A percentile compares a stretch with the other conserved stretches of the same genome.
phyloP scores from a whole-genome alignment of 495 filamentous ascomycete species.

The Venustampulla echinocandica region DNA sequence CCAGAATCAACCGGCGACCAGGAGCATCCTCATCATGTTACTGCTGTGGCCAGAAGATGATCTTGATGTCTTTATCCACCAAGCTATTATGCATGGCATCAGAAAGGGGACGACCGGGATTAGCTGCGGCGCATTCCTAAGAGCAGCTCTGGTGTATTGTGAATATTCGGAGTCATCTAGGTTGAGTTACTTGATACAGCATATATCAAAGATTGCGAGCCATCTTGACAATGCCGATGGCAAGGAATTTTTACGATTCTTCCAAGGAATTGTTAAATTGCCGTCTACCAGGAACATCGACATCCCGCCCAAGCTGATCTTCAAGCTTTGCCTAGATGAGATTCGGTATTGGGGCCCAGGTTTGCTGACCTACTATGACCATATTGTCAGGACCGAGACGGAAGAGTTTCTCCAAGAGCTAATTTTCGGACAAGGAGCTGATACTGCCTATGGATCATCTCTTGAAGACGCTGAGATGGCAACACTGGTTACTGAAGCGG shows the following conservation, averaged over 20 bases:
- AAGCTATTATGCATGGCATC: constrained; percentile 19
- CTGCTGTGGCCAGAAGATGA: constrained; percentile 25
- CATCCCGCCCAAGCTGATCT: constrained; percentile 31
- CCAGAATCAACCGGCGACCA: constrained; percentile 35
- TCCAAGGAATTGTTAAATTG: constrained; percentile 34
- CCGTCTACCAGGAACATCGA: constrained; percentile 28
- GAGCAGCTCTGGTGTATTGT: constrained; percentile 19
- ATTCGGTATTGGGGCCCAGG: constrained; percentile 59
- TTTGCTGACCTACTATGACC: constrained; percentile 28
- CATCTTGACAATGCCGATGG: constrained; percentile 35
- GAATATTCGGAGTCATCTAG: constrained; percentile 26
- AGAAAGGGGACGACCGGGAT: neutral
- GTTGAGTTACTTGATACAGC: constrained; percentile 44
- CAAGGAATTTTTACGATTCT: constrained; percentile 51
- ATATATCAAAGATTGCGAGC: constrained; percentile 47
- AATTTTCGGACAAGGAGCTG: neutral
- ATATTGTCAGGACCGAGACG: constrained; percentile 13
- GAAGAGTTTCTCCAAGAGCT: constrained; percentile 14
- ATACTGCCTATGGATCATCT: constrained; percentile 1
- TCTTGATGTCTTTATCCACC: constrained; percentile 11
- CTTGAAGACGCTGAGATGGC: neutral
- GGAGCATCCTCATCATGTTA: constrained; percentile 36
- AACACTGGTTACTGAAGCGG: neutral
- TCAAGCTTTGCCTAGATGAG: constrained; percentile 38
- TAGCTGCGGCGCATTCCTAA: constrained; percentile 13